Evolutionary conservation across 177 flowering plant genomes (phyloP), one percentile per base, ranked within the genome.

Genomic region (Telopea speciosissima): DNA sequence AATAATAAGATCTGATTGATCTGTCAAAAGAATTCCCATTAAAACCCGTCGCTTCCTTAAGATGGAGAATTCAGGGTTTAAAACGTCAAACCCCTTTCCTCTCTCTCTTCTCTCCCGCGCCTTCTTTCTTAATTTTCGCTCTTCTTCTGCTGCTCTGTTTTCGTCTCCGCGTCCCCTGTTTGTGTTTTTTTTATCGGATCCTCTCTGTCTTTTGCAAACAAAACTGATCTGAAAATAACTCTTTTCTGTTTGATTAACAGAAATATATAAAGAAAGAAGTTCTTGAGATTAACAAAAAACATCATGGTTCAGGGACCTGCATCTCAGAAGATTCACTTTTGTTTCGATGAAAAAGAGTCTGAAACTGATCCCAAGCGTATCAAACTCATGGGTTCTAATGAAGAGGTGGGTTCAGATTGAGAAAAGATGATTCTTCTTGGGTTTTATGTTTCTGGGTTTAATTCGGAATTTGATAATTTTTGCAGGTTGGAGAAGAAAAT

Each of bases 291-390:
- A 2, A 7, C 23, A 8, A 16, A 7, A n/a, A n/a, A 58, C 16
- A 58, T 1, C 61, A 58, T 58, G 61, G 61, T 58, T 19, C 61
- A 58, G 61, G n/a, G 22, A 58, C 22, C 61, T 58, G 22, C 22
- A n/a, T 58, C 61, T 16, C 61, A n/a, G 9, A n/a, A n/a, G 24
- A 58, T 58, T 19, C 9, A 5, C 9, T 58, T 58, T 7, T 58
- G 1, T 3, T 1, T 8, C 24, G 61, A 58, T 4, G n/a, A 58
- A 3, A n/a, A 58, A 58, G 21, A 21, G 16, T 33, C 63, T 17
- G 72, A 24, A 56, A 42, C 26, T 68, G 72, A 19, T 31, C 3
- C 22, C 44, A 67, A 74, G 61, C 54, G 44, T 52, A 68, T 68
- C 22, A 68, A 69, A 45, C 60, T 68, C 26, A 25, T 44, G 31